A percentile compares a stretch with the other conserved stretches of the same genome.
Conservation (phyloP, 2,329 filamentous ascomycete species). For the Arthrinium puccinioides region DNA sequence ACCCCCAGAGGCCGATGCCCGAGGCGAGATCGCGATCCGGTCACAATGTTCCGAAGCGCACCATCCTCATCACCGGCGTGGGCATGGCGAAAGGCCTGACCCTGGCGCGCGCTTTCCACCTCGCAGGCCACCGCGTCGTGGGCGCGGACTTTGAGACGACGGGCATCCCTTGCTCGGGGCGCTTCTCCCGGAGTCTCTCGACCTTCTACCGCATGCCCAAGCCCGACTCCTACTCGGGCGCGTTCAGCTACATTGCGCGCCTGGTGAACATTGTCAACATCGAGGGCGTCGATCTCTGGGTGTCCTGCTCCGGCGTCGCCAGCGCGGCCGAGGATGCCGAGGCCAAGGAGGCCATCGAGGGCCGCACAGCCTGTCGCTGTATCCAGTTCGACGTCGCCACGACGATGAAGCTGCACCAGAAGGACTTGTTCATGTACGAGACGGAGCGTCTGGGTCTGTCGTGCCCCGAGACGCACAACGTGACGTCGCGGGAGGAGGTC, state of each 20-base stretch:
- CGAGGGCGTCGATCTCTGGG: slow-evolving; percentile 64
- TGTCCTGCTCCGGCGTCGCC: slow-evolving; percentile 64
- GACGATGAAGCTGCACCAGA: slow-evolving; percentile 54
- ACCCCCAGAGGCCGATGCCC: background rate
- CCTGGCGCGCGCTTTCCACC: slow-evolving; percentile 58
- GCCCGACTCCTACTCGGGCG: slow-evolving; percentile 11
- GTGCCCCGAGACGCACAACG: slow-evolving; percentile 43
- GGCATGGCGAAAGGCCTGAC: slow-evolving; percentile 65
- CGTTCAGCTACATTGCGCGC: slow-evolving; percentile 44
- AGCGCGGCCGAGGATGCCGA: slow-evolving; percentile 59
- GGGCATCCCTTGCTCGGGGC: slow-evolving; percentile 41
- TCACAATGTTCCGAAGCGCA: slow-evolving; percentile 20
- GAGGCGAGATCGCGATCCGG: background rate
- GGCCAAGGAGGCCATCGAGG: slow-evolving; percentile 55
- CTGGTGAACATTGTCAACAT: slow-evolving; percentile 51
- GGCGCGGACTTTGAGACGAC: slow-evolving; percentile 56
- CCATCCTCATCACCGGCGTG: slow-evolving; percentile 64
- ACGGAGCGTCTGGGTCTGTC: slow-evolving; percentile 45
- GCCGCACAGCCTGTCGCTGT: slow-evolving; percentile 48
- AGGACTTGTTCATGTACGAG: slow-evolving; percentile 57
- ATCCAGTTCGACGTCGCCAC: slow-evolving; percentile 55
- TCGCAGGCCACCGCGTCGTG: slow-evolving; percentile 61
- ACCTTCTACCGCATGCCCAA: slow-evolving; percentile 43
- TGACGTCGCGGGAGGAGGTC: slow-evolving; percentile 46
- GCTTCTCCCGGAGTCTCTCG: slow-evolving; percentile 49